phyloP scores from a whole-genome alignment of 2,329 filamentous ascomycete species.

The Pseudopithomyces maydicus region DNA sequence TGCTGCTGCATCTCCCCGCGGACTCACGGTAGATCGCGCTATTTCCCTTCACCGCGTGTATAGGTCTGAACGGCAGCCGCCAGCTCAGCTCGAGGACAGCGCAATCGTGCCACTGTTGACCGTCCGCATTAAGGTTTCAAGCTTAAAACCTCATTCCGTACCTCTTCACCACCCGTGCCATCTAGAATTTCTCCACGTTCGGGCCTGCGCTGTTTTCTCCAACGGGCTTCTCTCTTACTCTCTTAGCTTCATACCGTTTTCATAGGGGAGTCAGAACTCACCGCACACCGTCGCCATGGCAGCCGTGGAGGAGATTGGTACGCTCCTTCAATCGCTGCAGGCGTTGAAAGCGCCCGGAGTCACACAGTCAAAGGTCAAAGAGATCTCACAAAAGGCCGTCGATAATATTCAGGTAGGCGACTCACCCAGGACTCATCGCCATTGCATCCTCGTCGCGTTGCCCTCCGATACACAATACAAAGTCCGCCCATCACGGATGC shows the following conservation, averaged over 20 bases:
- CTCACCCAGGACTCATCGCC: not conserved
- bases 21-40: slow-evolving; percentile 23
- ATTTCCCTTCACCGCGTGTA: slow-evolving; percentile 29
- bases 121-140: slow-evolving; percentile 12
- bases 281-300: slow-evolving; percentile 54
- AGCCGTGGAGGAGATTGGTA: slow-evolving; percentile 88
- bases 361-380: slow-evolving; percentile 87
- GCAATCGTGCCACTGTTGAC: slow-evolving; percentile 21
- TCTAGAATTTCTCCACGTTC: slow-evolving; percentile 31
- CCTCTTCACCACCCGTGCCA: slow-evolving; percentile 24
- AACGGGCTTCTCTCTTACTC: slow-evolving; percentile 21
- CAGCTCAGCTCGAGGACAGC: slow-evolving; percentile 27
- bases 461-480: not conserved
- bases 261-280: not conserved
- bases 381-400: slow-evolving; percentile 85
- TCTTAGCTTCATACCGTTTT: slow-evolving; percentile 1
- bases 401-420: slow-evolving; percentile 50
- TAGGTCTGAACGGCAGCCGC: slow-evolving; percentile 26
- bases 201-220: slow-evolving; percentile 24
- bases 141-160: slow-evolving; percentile 12
- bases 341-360: slow-evolving; percentile 91
- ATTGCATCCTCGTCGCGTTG: not conserved
- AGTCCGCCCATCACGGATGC: not conserved
- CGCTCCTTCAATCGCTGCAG: slow-evolving; percentile 89
- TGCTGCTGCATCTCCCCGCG: slow-evolving; percentile 24